Evolutionary conservation across 306 rosid genomes (phyloP).

Genomic region (Canavalia ensiformis): DNA sequence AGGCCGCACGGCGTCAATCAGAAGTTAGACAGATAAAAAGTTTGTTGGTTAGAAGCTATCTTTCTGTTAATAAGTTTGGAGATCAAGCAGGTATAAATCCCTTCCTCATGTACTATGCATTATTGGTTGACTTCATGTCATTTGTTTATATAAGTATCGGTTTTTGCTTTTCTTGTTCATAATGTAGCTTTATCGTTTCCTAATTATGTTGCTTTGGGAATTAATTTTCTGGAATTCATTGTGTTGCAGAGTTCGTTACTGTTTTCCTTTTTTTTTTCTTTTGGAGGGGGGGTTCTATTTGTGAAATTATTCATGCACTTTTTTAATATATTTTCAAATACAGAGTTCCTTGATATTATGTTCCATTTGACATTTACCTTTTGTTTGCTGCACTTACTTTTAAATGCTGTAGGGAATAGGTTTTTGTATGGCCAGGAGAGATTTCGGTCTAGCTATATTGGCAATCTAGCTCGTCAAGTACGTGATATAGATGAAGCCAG

Average conservation of each 20-base stretch:
- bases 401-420: conserved; percentile 61
- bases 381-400: conserved; percentile 32
- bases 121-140: not conserved
- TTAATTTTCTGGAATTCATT: not conserved
- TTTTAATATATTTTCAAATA: conserved; percentile 5
- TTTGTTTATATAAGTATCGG: not conserved
- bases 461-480: conserved; percentile 73
- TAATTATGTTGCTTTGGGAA: conserved; percentile 18
- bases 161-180: not conserved
- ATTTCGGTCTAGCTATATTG: conserved; percentile 78
- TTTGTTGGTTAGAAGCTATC: conserved; percentile 52
- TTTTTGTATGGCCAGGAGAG: conserved; percentile 61
- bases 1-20: conserved; percentile 70
- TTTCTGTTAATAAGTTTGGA: conserved; percentile 51
- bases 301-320: conserved; percentile 1
- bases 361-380: conserved; percentile 10
- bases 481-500: conserved; percentile 81
- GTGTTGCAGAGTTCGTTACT: not conserved
- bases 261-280: not conserved
- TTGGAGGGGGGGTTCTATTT: not conserved
- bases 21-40: conserved; percentile 53
- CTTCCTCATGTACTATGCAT: not conserved
- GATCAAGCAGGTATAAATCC: conserved; percentile 57
- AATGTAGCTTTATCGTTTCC: not conserved
- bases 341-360: not conserved